These are phyloP conservation scores for Sclerotiophoma versabilis DNA, from an alignment of 2,329 filamentous ascomycete genomes.

Conservation along the genomic window DNA sequence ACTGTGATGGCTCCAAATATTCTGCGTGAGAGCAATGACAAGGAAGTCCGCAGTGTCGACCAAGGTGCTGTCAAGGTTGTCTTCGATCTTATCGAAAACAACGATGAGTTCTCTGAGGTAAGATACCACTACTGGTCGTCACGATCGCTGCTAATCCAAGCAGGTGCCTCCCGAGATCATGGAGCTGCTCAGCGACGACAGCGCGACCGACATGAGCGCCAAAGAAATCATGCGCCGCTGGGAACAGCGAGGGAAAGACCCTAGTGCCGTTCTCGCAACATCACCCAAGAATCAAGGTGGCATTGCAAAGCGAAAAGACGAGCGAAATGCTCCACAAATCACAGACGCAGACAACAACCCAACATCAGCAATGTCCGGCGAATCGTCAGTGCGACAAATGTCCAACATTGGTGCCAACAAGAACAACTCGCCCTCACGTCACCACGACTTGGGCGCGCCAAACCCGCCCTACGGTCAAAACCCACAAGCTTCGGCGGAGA, in stretches of 20 bases:
- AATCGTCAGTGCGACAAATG: conserved; percentile 82
- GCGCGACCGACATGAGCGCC: conserved; percentile 85
- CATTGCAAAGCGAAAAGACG: conserved; percentile 62
- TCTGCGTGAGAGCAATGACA: conserved; percentile 70
- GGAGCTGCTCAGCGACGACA: conserved; percentile 84
- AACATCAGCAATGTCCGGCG: conserved; percentile 76
- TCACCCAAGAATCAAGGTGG: conserved; percentile 45
- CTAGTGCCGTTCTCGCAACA: conserved; percentile 62
- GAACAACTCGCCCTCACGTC: conserved; percentile 37
- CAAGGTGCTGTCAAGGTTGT: conserved; percentile 95
- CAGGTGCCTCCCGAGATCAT: conserved; percentile 94
- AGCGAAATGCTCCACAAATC: conserved; percentile 61
- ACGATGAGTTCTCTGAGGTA: conserved; percentile 97
- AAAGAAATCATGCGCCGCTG: conserved; percentile 97
- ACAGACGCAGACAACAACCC: conserved; percentile 88
- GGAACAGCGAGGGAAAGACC: conserved; percentile 76
- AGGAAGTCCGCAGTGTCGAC: conserved; percentile 72
- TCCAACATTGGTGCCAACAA: conserved; percentile 36
- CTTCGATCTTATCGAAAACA: conserved; percentile 86
- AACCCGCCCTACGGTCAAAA: conserved; percentile 45
- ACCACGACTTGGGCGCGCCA: conserved; percentile 41
- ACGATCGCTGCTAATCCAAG: conserved; percentile 1
- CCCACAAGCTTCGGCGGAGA: conserved; percentile 43
- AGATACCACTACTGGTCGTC: conserved; percentile 46
- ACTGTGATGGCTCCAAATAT: conserved; percentile 98